Percentiles rank a stretch among this genome's conserved stretches.
Conservation (phyloP, 2,329 filamentous ascomycete genomes). For the Gnomoniopsis sp. region DNA sequence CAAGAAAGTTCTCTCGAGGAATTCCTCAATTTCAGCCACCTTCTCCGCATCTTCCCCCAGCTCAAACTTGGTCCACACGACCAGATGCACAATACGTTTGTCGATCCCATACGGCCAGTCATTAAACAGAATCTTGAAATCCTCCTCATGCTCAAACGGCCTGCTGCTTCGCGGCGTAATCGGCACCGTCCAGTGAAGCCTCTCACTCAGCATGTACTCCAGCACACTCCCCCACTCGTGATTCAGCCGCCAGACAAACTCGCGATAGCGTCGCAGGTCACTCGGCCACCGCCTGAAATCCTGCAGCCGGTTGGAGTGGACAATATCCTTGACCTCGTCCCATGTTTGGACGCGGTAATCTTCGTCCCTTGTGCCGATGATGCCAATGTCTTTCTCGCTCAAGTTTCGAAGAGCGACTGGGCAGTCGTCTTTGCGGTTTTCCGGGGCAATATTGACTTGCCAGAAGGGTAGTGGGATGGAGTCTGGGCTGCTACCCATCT, state of each 20-base stretch:
- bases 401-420: slow-evolving; percentile 66
- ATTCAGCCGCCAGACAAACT: slow-evolving; percentile 63
- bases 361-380: slow-evolving; percentile 68
- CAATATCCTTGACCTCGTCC: slow-evolving; percentile 63
- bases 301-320: slow-evolving; percentile 65
- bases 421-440: slow-evolving; percentile 62
- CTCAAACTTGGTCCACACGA: slow-evolving; percentile 90
- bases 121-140: slow-evolving; percentile 76
- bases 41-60: slow-evolving; percentile 65
- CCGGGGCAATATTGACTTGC: slow-evolving; percentile 72
- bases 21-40: slow-evolving; percentile 65
- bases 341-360: slow-evolving; percentile 64
- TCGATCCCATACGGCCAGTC: slow-evolving; percentile 95
- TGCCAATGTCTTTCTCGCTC: slow-evolving; percentile 63
- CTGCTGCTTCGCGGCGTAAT: slow-evolving; percentile 29
- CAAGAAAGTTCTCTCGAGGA: slow-evolving; percentile 65
- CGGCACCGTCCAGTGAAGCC: slow-evolving; percentile 65
- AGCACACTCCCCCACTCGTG: slow-evolving; percentile 72
- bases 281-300: slow-evolving; percentile 74
- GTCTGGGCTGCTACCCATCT: slow-evolving; percentile 33
- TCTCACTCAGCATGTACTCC: slow-evolving; percentile 68
- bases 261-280: slow-evolving; percentile 73
- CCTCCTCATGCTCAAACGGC: slow-evolving; percentile 46
- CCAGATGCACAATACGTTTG: slow-evolving; percentile 72
- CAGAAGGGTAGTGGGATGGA: slow-evolving; percentile 60